Conservation (phyloP, 2,329 filamentous ascomycete genomes). For the Colletotrichum sp. region DNA sequence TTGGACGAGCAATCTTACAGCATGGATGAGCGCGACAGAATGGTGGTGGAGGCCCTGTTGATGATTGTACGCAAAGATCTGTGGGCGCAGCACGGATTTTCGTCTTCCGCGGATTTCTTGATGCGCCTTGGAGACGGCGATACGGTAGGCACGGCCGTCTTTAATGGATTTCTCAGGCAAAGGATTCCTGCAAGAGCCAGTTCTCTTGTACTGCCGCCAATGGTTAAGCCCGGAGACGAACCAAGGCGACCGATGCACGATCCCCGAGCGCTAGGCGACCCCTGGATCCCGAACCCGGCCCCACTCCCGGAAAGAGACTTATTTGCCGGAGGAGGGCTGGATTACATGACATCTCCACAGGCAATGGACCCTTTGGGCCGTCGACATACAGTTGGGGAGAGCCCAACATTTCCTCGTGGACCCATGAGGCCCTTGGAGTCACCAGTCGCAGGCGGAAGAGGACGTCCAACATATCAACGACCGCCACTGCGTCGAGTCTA, state of each 20-base stretch:
- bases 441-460: constrained; percentile 43
- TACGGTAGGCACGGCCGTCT: constrained; percentile 32
- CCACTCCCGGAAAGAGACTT: constrained; percentile 30
- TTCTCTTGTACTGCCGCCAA: constrained; percentile 35
- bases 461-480: constrained; percentile 53
- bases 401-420: constrained; percentile 44
- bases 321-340: constrained; percentile 30
- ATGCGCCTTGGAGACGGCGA: constrained; percentile 51
- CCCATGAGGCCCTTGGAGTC: constrained; percentile 46
- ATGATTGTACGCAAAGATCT: constrained; percentile 50
- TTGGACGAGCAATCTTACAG: constrained; percentile 48
- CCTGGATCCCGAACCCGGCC: constrained; percentile 34
- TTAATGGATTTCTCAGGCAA: constrained; percentile 18
- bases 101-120: constrained; percentile 55
- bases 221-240: constrained; percentile 36
- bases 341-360: constrained; percentile 35
- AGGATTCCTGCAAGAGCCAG: constrained; percentile 24
- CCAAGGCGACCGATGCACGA: constrained; percentile 42
- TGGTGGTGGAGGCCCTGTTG: constrained; percentile 46
- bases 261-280: constrained; percentile 41
- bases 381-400: constrained; percentile 53
- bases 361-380: constrained; percentile 35
- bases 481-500: constrained; percentile 73
- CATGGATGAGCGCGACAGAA: constrained; percentile 50
- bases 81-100: constrained; percentile 52